Conservation (phyloP, 805 yeast genomes). For the Tetrapisispora phaffii region DNA sequence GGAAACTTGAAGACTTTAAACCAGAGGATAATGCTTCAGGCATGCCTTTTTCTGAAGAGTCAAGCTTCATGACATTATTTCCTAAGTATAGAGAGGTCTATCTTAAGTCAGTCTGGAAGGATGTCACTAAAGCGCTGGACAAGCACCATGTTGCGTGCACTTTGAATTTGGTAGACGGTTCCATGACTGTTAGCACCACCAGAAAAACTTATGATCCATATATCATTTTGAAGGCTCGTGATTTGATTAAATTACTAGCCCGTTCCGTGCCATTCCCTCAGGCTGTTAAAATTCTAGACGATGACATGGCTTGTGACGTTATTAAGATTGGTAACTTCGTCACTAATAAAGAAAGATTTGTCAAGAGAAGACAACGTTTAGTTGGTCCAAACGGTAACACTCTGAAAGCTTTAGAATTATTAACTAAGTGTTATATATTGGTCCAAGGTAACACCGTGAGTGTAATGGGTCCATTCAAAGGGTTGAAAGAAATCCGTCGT, state of each 20-base stretch:
- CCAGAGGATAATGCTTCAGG: constrained; percentile 86
- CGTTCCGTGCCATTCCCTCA: constrained; percentile 96
- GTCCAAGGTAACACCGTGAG: constrained; percentile 97
- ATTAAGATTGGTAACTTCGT: constrained; percentile 89
- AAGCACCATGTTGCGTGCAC: constrained; percentile 71
- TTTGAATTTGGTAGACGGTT: constrained; percentile 86
- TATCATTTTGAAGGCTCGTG: constrained; percentile 86
- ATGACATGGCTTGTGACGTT: constrained; percentile 91
- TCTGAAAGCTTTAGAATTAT: constrained; percentile 83
- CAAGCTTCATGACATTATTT: constrained; percentile 86
- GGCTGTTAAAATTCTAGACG: constrained; percentile 83
- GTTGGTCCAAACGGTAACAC: constrained; percentile 98
- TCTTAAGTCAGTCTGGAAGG: constrained; percentile 84
- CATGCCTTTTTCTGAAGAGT: constrained; percentile 86
- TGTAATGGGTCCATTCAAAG: constrained; percentile 93
- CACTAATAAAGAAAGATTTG: constrained; percentile 83
- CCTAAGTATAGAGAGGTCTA: constrained; percentile 95
- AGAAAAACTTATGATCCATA: constrained; percentile 95
- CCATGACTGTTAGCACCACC: constrained; percentile 94
- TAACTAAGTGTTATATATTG: constrained; percentile 89
- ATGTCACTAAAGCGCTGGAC: constrained; percentile 73
- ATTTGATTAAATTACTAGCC: constrained; percentile 83
- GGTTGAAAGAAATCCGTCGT: constrained; percentile 82
- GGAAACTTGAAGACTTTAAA: constrained; percentile 81
- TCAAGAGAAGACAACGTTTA: constrained; percentile 89